Base-by-base conservation (phyloP, 2,329 filamentous ascomycete genomes). In the Penicillium freii region DNA sequence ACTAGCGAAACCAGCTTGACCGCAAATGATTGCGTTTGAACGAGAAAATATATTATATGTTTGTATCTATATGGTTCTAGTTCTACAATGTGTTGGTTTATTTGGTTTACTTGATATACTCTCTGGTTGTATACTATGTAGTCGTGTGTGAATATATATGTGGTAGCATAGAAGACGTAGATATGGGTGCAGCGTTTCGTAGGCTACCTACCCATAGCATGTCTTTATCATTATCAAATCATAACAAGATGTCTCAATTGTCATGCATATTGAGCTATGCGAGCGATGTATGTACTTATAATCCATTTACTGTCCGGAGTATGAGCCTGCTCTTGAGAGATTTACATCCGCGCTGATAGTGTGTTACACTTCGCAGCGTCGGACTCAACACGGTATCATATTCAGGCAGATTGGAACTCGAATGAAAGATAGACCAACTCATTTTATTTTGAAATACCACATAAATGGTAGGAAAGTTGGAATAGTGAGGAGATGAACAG, bases 1-100 rank as follows among this genome's bases (percentile, higher is more conserved):
- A 34, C 45, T 11, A 34, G 9, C 9, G 15, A 47, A 34, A 15
- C 9, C 3, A 47, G 15, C 3, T 34, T 25, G 5, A 5, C 8
- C 5, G 3, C 8, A 47, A 23, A 23, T n/a, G 1, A 23, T 47
- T 17, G 8, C 8, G 17, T 3, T 23, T 34, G 19, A 34, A 33
- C 5, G 23, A 5, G 8, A n/a, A 25, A 6, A 25, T 7, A 3
- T 8, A 4, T 25, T 25, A 1, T 34, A 4, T 13, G 25, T 47
- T 5, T 1, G n/a, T 6, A 17, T 9, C 5, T 17, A 34, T n/a
- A 4, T n/a, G 2, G 4, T 4, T 21, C 11, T 4, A 8, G 2
- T 4, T 21, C n/a, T 4, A 8, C 0, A 5, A 25, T 11, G 1
- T 23, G 19, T 19, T 5, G 2, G 15, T 31, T n/a, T 15, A 19